phyloP scores from a whole-genome alignment of 164 flowering plant species.

The Tinospora cordifolia region DNA sequence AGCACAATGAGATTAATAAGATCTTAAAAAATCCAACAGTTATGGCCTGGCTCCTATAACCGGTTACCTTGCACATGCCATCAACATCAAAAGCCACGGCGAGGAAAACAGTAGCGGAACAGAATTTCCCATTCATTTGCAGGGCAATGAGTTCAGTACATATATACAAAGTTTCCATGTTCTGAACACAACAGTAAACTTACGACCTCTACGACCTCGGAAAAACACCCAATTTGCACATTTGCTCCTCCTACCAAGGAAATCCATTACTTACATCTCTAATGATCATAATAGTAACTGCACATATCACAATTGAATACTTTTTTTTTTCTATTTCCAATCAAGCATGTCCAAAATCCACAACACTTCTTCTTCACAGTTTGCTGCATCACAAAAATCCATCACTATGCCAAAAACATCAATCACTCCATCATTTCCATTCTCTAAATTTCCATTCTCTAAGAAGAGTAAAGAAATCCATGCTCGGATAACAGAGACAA shows the following conservation, averaged over 20 bases:
- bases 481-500: slow-evolving; percentile 61
- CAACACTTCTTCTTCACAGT: slow-evolving; percentile 62
- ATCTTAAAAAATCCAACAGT: too few species aligned
- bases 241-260: neutral
- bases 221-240: too few species aligned
- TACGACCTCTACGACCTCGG: too few species aligned
- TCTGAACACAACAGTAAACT: neutral
- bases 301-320: too few species aligned
- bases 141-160: neutral
- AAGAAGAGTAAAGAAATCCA: slow-evolving; percentile 83
- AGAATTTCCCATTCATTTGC: neutral
- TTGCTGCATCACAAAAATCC: slow-evolving; percentile 87
- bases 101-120: neutral
- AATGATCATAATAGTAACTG: too few species aligned
- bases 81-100: neutral
- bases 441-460: slow-evolving; percentile 52
- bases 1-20: too few species aligned
- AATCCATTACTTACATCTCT: neutral
- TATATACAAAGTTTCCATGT: neutral
- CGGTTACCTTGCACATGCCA: neutral
- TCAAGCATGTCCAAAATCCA: slow-evolving; percentile 93
- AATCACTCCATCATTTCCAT: slow-evolving; percentile 43
- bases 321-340: slow-evolving; percentile 36
- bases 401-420: slow-evolving; percentile 81
- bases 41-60: too few species aligned